Percentiles rank a stretch among this genome's conserved stretches.
These are phyloP conservation scores for Adenanthera pavonina DNA, from an alignment of 306 rosid genomes.

Conservation along the genomic window DNA sequence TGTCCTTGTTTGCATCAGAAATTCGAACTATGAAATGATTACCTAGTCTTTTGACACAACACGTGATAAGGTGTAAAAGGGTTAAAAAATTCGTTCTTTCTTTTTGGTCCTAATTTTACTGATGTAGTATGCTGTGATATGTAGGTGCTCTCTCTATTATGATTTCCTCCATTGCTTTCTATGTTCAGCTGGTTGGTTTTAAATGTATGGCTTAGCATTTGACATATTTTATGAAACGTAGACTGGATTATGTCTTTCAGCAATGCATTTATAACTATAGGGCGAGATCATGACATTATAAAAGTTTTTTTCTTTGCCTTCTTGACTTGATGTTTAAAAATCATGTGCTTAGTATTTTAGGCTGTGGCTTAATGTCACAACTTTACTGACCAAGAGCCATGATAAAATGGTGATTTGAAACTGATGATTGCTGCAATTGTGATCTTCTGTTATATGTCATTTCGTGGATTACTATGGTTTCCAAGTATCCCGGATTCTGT, in stretches of 20 bases:
- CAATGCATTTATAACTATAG: too few relatives aligned
- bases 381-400: background rate
- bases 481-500: conserved; percentile 12
- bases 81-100: background rate
- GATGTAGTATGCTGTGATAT: background rate
- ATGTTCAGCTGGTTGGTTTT: background rate
- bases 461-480: conserved; percentile 7
- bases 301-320: background rate
- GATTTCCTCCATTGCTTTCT: background rate
- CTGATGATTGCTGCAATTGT: conserved; percentile 4
- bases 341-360: background rate
- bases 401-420: conserved; percentile 1
- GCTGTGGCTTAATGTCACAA: background rate
- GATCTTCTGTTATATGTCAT: background rate
- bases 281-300: background rate
- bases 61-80: conserved; percentile 30
- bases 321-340: background rate
- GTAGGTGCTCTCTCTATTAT: background rate
- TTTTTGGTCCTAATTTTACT: background rate
- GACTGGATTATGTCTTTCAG: too few relatives aligned
- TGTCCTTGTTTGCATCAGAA: conserved; percentile 27
- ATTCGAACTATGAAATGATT: background rate
- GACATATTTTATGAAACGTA: background rate
- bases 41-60: conserved; percentile 12
- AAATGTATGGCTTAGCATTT: background rate